A percentile compares a stretch with the other conserved stretches of the same genome.
Evolutionary conservation across 169 alveolate species (phyloP).

Genomic region (Amoebophrya sp.): DNA sequence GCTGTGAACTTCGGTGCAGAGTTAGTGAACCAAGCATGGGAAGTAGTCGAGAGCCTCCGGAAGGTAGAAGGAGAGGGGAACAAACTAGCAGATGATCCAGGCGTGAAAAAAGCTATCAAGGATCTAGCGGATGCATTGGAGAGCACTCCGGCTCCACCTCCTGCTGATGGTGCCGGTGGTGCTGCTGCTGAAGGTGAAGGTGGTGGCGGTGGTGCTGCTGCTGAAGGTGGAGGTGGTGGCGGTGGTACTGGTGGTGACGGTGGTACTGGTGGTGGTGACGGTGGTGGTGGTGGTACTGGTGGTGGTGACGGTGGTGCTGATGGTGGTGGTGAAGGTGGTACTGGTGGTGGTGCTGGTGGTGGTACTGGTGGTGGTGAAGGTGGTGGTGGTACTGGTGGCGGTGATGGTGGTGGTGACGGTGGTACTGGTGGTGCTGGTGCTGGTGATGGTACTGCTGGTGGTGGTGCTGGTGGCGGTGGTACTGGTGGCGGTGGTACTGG

Average conservation of each 20-base stretch:
- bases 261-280: not conserved
- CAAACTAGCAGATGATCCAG: too few relatives aligned
- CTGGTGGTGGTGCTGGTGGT: not conserved
- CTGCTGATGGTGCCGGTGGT: not conserved
- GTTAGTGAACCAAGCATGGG: too few relatives aligned
- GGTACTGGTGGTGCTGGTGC: not conserved
- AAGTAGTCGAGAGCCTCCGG: too few relatives aligned
- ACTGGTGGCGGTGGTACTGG: not conserved
- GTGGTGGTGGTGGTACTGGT: not conserved
- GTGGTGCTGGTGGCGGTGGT: not conserved
- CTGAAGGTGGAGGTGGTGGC: not conserved
- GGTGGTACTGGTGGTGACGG: too few relatives aligned
- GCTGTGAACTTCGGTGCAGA: too few relatives aligned
- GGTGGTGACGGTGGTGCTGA: too few relatives aligned
- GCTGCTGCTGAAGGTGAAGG: not conserved
- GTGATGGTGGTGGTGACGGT: not conserved
- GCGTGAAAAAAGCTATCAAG: too few relatives aligned
- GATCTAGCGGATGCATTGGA: too few relatives aligned
- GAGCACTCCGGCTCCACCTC: too few relatives aligned
- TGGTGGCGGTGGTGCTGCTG: not conserved
- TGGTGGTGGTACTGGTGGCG: not conserved
- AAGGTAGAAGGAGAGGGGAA: too few relatives aligned
- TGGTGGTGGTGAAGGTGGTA: not conserved
- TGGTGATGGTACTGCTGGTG: not conserved
- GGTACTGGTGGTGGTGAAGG: not conserved